Conservation (phyloP, 2,329 filamentous ascomycete genomes). For the Aspergillus vadensis region DNA sequence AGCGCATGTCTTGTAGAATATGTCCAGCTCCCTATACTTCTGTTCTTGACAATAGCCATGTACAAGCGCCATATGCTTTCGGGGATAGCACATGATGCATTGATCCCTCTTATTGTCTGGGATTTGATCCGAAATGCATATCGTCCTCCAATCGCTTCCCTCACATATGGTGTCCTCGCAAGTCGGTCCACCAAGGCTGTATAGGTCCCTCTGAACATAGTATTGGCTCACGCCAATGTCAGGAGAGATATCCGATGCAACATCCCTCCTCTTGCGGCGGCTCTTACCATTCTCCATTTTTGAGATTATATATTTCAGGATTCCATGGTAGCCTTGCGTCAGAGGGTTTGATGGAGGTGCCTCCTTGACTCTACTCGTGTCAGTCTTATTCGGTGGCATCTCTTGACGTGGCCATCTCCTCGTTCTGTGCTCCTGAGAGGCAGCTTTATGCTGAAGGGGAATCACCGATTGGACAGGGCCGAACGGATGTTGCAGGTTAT, state of each 20-base stretch:
- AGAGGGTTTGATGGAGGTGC: neutral
- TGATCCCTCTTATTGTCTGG: neutral
- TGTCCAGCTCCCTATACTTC: constrained; percentile 1
- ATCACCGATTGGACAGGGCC: neutral
- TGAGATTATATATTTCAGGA: constrained; percentile 2
- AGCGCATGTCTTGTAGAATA: constrained; percentile 7
- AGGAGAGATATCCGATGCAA: neutral
- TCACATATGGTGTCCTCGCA: neutral
- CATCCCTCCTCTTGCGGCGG: neutral
- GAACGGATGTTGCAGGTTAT: neutral
- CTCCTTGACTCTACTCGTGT: neutral
- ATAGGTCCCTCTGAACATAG: neutral
- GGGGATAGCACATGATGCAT: neutral
- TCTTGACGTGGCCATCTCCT: neutral
- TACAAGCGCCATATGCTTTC: neutral
- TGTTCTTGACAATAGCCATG: neutral
- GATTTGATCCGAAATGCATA: neutral
- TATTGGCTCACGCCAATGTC: neutral
- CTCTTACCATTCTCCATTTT: neutral
- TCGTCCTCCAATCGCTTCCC: neutral
- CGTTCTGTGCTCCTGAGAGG: neutral
- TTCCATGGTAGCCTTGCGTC: constrained; percentile 5
- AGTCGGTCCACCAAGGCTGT: neutral
- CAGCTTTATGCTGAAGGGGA: neutral
- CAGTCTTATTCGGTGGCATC: neutral